Conservation (phyloP, 345 rosid species). For the Boechera divaricarpa region DNA sequence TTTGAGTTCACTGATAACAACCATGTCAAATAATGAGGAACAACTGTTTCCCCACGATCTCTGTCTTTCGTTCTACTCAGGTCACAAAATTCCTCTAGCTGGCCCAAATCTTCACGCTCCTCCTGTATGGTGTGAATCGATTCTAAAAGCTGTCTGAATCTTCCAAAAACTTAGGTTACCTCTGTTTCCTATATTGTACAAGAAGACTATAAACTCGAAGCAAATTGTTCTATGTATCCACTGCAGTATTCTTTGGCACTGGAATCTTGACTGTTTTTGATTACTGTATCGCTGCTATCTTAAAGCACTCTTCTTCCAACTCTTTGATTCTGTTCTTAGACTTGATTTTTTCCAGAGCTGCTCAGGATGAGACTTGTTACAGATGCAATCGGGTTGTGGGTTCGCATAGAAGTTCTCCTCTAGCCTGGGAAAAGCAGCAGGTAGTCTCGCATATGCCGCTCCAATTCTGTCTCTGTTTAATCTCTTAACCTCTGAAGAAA, state of each 20-base stretch:
- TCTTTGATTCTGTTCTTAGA: constrained; percentile 35
- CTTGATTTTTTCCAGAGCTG: constrained; percentile 28
- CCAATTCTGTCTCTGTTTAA: constrained; percentile 74
- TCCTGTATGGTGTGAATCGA: constrained; percentile 26
- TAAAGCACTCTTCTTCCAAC: constrained; percentile 31
- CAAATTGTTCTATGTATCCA: constrained; percentile 5
- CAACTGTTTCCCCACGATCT: constrained; percentile 16
- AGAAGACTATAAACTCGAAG: constrained; percentile 21
- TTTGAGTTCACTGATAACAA: constrained; percentile 31
- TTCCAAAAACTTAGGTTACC: constrained; percentile 16
- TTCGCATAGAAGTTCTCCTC: constrained; percentile 95
- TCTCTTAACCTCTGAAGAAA: constrained; percentile 68
- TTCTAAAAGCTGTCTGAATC: constrained; percentile 34
- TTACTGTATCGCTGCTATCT: constrained; percentile 27
- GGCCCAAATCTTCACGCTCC: constrained; percentile 12
- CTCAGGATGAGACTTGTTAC: constrained; percentile 52
- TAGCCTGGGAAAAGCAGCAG: constrained; percentile 69
- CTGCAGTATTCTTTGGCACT: constrained; percentile 19
- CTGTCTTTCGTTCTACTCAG: constrained; percentile 16
- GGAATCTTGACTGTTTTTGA: background rate
- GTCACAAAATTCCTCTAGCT: constrained; percentile 18
- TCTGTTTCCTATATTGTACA: constrained; percentile 37
- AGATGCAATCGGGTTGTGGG: constrained; percentile 89
- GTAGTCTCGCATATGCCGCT: constrained; percentile 67
- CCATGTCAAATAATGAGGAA: constrained; percentile 25